Base-by-base conservation (phyloP, 768 basidiomycete genomes). In the Calocera viscosa region DNA sequence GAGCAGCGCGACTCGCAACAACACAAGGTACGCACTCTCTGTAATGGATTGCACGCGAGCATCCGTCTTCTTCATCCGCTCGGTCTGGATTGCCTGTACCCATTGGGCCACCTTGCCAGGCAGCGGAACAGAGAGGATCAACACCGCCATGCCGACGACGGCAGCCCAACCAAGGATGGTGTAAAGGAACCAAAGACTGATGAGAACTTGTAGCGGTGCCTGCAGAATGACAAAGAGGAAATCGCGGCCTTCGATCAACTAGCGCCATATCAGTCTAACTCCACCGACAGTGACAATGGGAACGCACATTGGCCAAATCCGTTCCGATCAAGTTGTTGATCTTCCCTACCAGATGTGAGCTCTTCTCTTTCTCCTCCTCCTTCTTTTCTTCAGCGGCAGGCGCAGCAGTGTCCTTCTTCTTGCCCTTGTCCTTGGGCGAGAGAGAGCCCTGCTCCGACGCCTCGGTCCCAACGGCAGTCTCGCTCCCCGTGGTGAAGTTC, bases 41-140 rank as follows among this genome's bases (percentile, higher is more conserved):
- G 64, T 64, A n/a, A 64, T 39, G 17, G 35, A 11, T 19, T 64
- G 64, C 24, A 38, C 64, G 11, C 40, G 17, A 12, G 22, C 11
- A 24, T 64, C 64, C 10, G 64, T 64, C 64, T 64, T 38, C 64
- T 64, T 24, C 34, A 41, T 64, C 8, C 80, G 78, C 66, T 77
- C 72, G n/a, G 72, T 73, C 70, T 88, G 85, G 5, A 82, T 76
- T 1, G 74, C 70, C 65, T 85, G 80, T 17, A 83, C 73, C 53
- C 72, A 71, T 66, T 81, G 82, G 11, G 82, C 80, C 66, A 86
- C 75, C 43, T 82, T 78, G 41, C 84, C 84, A 30, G 86, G 86
- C 1, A 87, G 67, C 0, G 86, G 86, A 47, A 84, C 78, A 2
- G 83, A 76, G 26, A 80, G n/a, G 12, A 86, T 64, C 71, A 84